Evolutionary conservation across 345 rosid species (phyloP), one percentile per base, ranked within the genome.

Genomic region (Citropsis articulata): DNA sequence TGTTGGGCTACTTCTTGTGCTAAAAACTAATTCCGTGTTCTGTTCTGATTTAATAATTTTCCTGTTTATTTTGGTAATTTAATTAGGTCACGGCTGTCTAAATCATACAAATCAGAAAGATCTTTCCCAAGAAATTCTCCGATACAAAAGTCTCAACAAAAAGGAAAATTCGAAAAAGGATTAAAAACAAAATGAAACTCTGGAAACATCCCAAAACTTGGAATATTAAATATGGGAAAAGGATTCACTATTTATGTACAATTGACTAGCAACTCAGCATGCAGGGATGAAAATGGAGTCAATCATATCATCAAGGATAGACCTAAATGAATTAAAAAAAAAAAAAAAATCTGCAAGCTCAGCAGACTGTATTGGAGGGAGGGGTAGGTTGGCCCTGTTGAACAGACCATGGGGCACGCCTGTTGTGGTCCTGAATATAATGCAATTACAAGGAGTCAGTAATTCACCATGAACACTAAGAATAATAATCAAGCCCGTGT

Each of bases 341-440:
- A 45, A 3, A 13, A 12, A 0, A 35, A 35, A 33, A 33, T 33
- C 3, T 12, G 50, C 50, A 45, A 67, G 16, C 77, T 89, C 72
- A 88, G 38, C 69, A 71, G 77, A 89, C 85, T 13, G 81, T 42
- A 28, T 84, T 45, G 28, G 87, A 59, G 70, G 88, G 71, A 48
- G 84, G 88, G 53, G 85, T 73, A 18, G 81, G 76, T 77, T 85
- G 82, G 60, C 94, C 94, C 77, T 92, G 99, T 69, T 89, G 94
- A 40, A 78, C 85, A 59, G 94, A 92, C 99, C 93, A 95, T 7
- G 95, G 96, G 69, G 92, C 86, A 16, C 98, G 89, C 78, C 77
- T 80, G 78, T 95, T 95, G 79, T 91, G 85, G 38, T 69, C 95
- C 98, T 93, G 69, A 65, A 88, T 55, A 77, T 36, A 70, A 77